Evolutionary conservation across 768 basidiomycete genomes (phyloP), one percentile per base, ranked within the genome.

Genomic region (Phanerochaete carnosa): DNA sequence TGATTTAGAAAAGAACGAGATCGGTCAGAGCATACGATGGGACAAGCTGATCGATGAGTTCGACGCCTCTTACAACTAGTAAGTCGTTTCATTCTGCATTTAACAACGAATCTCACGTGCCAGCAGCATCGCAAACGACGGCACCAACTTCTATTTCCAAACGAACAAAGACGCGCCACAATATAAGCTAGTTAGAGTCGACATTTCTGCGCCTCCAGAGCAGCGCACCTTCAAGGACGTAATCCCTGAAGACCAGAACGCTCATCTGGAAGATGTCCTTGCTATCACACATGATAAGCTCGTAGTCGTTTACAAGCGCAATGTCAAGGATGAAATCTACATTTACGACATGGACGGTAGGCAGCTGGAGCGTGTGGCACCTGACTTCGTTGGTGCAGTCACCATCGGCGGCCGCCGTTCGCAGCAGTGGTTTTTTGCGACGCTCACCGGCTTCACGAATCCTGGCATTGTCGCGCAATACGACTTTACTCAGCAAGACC

Each of bases 271-370:
- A n/a, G 75, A 78, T 37, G 71, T 77, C 30, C 70, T 76, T 52
- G 71, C 79, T 22, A 75, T 90, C 25, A 79, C 80, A 57, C 70
- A 76, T n/a, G 80, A 87, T 67, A 78, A 81, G 46, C 77, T 93
- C 57, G 81, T 79, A 8, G 69, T 88, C 19, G 73, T 81, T 45
- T 92, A 91, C 77, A 88, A 89, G 66, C 81, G 84, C 55, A 89
- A 94, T 66, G 92, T 93, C 68, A 88, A 86, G 61, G 90, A 93
- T 66, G 88, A 92, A 72, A 78, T 94, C 32, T 90, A 91, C 71
- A 70, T 94, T 45, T 86, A 90, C 73, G 75, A 64, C 53, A 65
- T 82, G 35, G 70, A 72, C 4, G 91, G 92, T 28, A 65, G 76
- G 63, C 78, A 75, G 52, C 62, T 89, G 54, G 70, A 72, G 22